Evolutionary conservation across 495 filamentous ascomycete genomes (phyloP).

Genomic region (Aspergillus baeticus): DNA sequence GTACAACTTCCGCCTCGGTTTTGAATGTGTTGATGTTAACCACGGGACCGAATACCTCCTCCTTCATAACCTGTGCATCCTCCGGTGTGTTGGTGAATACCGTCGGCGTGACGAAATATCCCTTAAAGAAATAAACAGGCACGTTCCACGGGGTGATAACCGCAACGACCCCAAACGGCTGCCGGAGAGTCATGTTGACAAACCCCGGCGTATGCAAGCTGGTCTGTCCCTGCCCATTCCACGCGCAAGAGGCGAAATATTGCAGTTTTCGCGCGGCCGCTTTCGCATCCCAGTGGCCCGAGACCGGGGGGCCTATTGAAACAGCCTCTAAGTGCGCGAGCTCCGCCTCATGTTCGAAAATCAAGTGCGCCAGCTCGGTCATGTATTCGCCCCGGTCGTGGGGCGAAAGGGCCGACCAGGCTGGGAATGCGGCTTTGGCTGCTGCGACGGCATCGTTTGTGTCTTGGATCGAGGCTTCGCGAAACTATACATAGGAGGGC

Average conservation of each 20-base stretch:
- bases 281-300: slow-evolving; percentile 21
- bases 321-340: slow-evolving; percentile 47
- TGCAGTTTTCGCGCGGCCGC: no score
- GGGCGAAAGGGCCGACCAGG: slow-evolving; percentile 51
- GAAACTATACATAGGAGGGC: no score
- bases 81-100: no score
- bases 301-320: slow-evolving; percentile 30
- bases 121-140: slow-evolving; percentile 36
- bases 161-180: slow-evolving; percentile 35
- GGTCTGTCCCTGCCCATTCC: slow-evolving; percentile 44
- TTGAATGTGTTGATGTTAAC: no score
- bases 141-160: slow-evolving; percentile 38
- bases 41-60: no score
- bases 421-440: slow-evolving; percentile 57
- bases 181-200: slow-evolving; percentile 41
- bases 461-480: slow-evolving; percentile 50
- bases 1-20: no score
- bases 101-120: no score
- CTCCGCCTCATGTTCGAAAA: slow-evolving; percentile 44
- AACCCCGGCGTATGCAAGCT: slow-evolving; percentile 59
- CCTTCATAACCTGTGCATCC: no score
- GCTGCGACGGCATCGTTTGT: slow-evolving; percentile 57
- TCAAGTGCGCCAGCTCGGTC: slow-evolving; percentile 50
- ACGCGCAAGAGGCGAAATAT: neutral
- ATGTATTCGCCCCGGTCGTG: slow-evolving; percentile 43